phyloP scores from a whole-genome alignment of 495 filamentous ascomycete genomes.

The Lepraria neglecta region DNA sequence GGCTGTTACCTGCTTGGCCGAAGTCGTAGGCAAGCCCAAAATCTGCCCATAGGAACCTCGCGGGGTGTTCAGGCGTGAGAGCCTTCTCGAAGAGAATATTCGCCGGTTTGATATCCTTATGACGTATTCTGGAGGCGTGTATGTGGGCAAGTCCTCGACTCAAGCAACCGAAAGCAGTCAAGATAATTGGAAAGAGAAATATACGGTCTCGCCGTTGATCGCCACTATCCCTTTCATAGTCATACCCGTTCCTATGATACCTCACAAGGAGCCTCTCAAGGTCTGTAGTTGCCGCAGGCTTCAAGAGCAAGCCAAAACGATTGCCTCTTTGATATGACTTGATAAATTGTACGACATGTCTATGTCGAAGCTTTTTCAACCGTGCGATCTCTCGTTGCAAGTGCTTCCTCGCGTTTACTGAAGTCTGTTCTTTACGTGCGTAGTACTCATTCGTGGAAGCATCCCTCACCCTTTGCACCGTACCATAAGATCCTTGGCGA shows the following conservation, averaged over 20 bases:
- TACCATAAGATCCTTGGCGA: conserved; percentile 14
- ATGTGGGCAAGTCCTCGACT: conserved; percentile 11
- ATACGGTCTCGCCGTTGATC: neutral
- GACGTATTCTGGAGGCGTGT: conserved; percentile 1
- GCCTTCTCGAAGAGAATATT: conserved; percentile 18
- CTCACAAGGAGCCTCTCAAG: conserved; percentile 4
- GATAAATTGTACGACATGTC: conserved; percentile 22
- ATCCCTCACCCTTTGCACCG: neutral
- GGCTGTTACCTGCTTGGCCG: conserved; percentile 20
- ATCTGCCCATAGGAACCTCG: conserved; percentile 23
- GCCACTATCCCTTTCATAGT: neutral
- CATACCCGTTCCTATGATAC: neutral
- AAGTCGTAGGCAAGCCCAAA: conserved; percentile 38
- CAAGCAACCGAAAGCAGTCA: conserved; percentile 17
- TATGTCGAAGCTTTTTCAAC: conserved; percentile 16
- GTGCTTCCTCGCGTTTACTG: conserved; percentile 3
- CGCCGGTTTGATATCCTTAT: conserved; percentile 21
- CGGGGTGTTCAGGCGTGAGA: neutral
- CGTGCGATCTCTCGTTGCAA: conserved; percentile 7
- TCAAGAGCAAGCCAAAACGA: conserved; percentile 16
- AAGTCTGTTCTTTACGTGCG: conserved; percentile 9
- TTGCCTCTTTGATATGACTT: conserved; percentile 19
- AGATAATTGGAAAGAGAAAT: conserved; percentile 3
- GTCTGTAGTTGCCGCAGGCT: conserved; percentile 17
- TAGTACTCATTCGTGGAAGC: conserved; percentile 4